Percentiles rank a stretch among this genome's conserved stretches.
These are phyloP conservation scores for Paracorniculantispora psalliotae DNA, from an alignment of 2,329 filamentous ascomycete species.

Conservation along the genomic window DNA sequence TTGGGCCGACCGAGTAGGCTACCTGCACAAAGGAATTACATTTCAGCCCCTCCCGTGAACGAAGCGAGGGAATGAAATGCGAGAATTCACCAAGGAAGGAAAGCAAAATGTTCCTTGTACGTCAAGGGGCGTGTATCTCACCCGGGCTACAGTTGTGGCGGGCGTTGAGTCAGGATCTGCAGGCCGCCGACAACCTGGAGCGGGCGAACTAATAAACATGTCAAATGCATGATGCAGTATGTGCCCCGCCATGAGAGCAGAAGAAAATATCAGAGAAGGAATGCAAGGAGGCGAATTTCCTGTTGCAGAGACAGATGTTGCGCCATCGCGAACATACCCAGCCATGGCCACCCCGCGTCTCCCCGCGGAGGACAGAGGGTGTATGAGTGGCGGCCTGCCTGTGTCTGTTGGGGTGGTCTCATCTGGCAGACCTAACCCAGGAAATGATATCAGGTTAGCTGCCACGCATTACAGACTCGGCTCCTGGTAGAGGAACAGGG, in stretches of 20 bases:
- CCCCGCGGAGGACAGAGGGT: not conserved
- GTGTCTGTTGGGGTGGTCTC: not conserved
- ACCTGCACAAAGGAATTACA: not conserved
- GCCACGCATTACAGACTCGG: not conserved
- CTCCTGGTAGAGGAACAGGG: not conserved
- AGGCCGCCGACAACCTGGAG: not conserved
- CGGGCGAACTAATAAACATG: slow-evolving; percentile 6
- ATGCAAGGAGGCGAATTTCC: not conserved
- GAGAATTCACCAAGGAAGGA: not conserved
- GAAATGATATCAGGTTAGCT: not conserved
- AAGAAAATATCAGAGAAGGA: not conserved
- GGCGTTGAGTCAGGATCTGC: slow-evolving; percentile 13
- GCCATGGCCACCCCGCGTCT: not conserved
- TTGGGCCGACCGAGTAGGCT: not conserved
- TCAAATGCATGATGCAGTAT: slow-evolving; percentile 2
- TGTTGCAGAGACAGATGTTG: not conserved
- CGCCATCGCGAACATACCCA: not conserved
- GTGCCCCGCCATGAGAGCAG: not conserved
- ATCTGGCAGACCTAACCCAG: slow-evolving; percentile 3
- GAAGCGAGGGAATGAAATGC: not conserved
- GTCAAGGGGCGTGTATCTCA: slow-evolving; percentile 9
- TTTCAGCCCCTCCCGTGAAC: not conserved
- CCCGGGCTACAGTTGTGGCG: slow-evolving; percentile 9
- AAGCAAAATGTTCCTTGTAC: not conserved
- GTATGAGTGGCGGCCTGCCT: not conserved